Conservation (phyloP, 768 basidiomycete species). For the Mrakia gelida region DNA sequence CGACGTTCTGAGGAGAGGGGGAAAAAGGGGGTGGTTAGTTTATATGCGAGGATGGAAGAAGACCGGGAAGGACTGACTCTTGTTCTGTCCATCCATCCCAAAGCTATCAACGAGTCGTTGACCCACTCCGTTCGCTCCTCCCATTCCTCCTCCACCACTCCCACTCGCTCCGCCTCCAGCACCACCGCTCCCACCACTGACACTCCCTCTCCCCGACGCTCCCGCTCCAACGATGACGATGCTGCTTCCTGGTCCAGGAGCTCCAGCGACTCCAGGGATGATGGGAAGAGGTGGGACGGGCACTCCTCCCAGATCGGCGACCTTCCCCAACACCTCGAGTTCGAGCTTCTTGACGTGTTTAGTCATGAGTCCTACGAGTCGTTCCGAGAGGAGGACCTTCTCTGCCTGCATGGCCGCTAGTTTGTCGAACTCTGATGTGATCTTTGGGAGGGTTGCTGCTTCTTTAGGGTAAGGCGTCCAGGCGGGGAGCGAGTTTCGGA, state of each 20-base stretch:
- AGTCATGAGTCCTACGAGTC: conserved; percentile 8
- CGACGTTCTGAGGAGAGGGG: conserved; percentile 2
- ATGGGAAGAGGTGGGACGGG: conserved; percentile 10
- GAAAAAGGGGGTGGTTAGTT: background rate
- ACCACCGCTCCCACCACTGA: background rate
- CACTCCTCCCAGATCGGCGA: conserved; percentile 31
- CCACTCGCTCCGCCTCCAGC: too few relatives aligned
- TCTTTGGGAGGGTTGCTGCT: conserved; percentile 26
- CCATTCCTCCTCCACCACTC: background rate
- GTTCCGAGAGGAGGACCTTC: conserved; percentile 19
- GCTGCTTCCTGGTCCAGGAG: background rate
- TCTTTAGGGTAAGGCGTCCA: conserved; percentile 25
- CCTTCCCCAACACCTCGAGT: conserved; percentile 26
- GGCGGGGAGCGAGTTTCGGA: conserved; percentile 22
- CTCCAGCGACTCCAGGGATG: conserved; percentile 5
- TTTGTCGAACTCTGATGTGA: conserved; percentile 26
- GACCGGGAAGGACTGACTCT: conserved; percentile 1
- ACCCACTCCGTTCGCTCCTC: background rate
- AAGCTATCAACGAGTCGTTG: conserved; percentile 2
- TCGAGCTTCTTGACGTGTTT: conserved; percentile 26
- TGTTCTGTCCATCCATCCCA: background rate
- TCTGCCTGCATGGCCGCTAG: conserved; percentile 20
- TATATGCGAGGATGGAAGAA: too few relatives aligned
- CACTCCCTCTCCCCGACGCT: background rate
- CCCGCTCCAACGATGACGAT: background rate